Conservation (phyloP, 2,329 filamentous ascomycete species). For the Fusarium nodosum region DNA sequence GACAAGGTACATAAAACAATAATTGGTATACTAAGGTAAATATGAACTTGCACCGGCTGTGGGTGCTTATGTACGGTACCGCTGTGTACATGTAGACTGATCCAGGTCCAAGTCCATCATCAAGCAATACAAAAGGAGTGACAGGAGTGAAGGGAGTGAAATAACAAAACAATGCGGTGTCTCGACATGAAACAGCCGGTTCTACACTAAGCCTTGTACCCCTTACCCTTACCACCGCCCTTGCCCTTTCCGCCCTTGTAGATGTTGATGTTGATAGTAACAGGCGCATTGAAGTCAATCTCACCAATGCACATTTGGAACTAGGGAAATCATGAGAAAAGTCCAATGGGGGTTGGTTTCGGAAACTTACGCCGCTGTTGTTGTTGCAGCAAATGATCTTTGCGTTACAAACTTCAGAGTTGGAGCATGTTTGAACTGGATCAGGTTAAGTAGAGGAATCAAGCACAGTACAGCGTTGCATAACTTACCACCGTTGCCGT, state of each 20-base stretch:
- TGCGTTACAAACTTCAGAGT: slow-evolving; percentile 33
- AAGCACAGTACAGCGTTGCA: neutral
- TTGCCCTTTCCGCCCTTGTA: slow-evolving; percentile 15
- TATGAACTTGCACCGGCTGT: too few species aligned
- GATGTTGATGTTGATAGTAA: slow-evolving; percentile 44
- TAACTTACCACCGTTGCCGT: slow-evolving; percentile 32
- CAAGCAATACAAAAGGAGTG: neutral
- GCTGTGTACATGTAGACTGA: neutral
- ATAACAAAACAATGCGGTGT: neutral
- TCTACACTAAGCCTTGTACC: neutral
- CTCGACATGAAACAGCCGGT: too few species aligned
- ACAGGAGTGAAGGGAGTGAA: neutral
- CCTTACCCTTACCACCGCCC: neutral
- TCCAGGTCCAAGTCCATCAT: neutral
- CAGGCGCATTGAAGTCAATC: slow-evolving; percentile 41
- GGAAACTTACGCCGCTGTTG: slow-evolving; percentile 42
- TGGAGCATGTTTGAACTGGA: slow-evolving; percentile 31
- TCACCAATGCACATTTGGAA: slow-evolving; percentile 47
- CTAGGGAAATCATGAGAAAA: slow-evolving; percentile 17
- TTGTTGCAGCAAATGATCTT: slow-evolving; percentile 48
- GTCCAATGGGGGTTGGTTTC: accelerated
- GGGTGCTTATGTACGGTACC: neutral
- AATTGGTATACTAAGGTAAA: neutral
- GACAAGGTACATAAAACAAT: neutral
- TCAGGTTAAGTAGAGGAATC: neutral